Base-by-base conservation (phyloP, 768 basidiomycete species). In the Exidia glandulosa region DNA sequence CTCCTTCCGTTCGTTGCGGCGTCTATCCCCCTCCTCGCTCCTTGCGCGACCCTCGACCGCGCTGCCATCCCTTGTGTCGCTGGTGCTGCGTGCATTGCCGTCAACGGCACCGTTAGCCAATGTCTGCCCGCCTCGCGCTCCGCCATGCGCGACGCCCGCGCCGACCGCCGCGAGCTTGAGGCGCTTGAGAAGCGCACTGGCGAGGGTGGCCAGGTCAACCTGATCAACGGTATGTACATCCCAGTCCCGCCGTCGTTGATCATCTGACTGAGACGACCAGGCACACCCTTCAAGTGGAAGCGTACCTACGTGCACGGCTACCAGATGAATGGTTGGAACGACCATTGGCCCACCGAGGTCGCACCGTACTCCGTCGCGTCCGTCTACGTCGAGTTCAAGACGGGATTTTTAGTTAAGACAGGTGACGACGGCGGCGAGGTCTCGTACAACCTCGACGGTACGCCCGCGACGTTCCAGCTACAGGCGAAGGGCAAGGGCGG, bases 351-450 rank as follows among this genome's bases (percentile, higher is more conserved):
- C 29, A 27, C 14, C n/a, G 48, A 54, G 10, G 30, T 54, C 30
- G 50, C 5, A 12, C 50, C 50, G 50, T 54, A 9, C 50, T 54
- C 50, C 25, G 9, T 14, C 50, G 50, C 50, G 50, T 54, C 50
- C 50, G 50, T 31, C 50, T 54, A 54, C 50, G 50, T 54, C 50
- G 50, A 54, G 50, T 54, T 54, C 50, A 54, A 54, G 50, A 54
- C 50, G 14, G 50, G 50, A 14, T 54, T 54, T 27, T 12, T 14
- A 23, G 50, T 54, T 27, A 54, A 19, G 25, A 54, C 14, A 14
- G 50, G 50, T 13, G 50, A 54, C 30, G 50, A 54, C 30, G 50
- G 50, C 30, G 50, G 50, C 30, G 50, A 54, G 30, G 27, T 31
- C 2, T 27, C 25, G 27, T 54, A 54, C 50, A 27, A 31, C 16